Conservation (phyloP, 805 yeast genomes). For the Saccharomyces kudriavzevii region DNA sequence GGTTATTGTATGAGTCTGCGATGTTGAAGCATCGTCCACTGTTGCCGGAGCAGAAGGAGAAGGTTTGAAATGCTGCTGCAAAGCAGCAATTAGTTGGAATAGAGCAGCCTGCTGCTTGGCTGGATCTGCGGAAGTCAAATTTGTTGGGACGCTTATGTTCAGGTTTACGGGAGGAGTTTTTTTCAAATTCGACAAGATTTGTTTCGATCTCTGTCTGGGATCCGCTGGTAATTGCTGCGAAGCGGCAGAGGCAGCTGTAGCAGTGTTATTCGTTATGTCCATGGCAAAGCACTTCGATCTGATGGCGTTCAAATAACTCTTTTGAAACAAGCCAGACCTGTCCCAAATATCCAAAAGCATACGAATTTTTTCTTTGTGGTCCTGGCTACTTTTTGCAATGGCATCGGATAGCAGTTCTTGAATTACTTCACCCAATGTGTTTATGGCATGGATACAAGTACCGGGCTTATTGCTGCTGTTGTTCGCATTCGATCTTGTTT, state of each 20-base stretch:
- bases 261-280: constrained; percentile 32
- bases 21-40: constrained; percentile 11
- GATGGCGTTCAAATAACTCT: constrained; percentile 45
- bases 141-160: constrained; percentile 15
- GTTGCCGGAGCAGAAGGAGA: background rate
- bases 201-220: constrained; percentile 19
- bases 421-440: constrained; percentile 54
- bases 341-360: constrained; percentile 92
- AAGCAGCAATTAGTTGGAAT: constrained; percentile 32
- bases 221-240: constrained; percentile 38
- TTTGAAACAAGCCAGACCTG: constrained; percentile 67
- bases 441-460: constrained; percentile 65
- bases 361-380: constrained; percentile 62
- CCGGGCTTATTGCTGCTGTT: constrained; percentile 53
- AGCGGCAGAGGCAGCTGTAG: constrained; percentile 22
- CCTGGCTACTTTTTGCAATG: constrained; percentile 45
- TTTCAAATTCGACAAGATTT: constrained; percentile 25
- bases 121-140: constrained; percentile 20
- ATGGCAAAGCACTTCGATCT: constrained; percentile 47
- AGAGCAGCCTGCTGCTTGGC: constrained; percentile 36
- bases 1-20: constrained; percentile 17
- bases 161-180: constrained; percentile 9
- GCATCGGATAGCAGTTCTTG: constrained; percentile 58
- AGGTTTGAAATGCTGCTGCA: constrained; percentile 16
- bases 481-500: constrained; percentile 50